Evolutionary conservation across 257 asterid species (phyloP), one percentile per base, ranked within the genome.

Genomic region (Fraxinus americana): DNA sequence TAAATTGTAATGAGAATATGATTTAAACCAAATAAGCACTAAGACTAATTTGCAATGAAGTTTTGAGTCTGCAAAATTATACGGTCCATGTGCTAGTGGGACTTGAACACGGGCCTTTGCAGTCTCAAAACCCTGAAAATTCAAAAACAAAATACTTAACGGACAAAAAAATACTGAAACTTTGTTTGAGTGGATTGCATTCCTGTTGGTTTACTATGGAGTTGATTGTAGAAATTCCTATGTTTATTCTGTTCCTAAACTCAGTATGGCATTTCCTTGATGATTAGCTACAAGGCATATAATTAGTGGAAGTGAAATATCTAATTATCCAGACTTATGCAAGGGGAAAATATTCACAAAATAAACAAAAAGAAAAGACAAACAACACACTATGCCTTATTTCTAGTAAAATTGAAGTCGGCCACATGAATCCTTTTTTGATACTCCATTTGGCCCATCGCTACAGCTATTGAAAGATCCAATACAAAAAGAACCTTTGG

Each of bases 281-380:
- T 66, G 63, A 73, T 32, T 79, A 32, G 65, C 23, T 69, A 67
- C 8, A 68, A 12, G 77, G 16, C 79, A 32, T 57, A 57, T 6
- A 7, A 57, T 57, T n/a, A 57, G 48, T 5, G 32, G 21, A 27
- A 19, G 29, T 10, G 50, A 61, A 45, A 12, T 25, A 1, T 23
- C 67, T 17, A 27, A 13, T 75, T 19, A 68, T 32, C 27, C 73
- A 57, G 29, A 10, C 71, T 27, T 57, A 41, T 16, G 41, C 63
- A 48, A 34, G 63, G 43, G 63, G 27, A 13, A 59, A 78, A 71
- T 27, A 78, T 59, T 43, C 32, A 29, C 73, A 61, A 71, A 71
- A 10, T 36, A 67, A 78, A 7, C 38, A 16, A 48, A 77, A 36
- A 54, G 59, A 35, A 13, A 67, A 13, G 73, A 21, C 0, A 17